Base-by-base conservation (phyloP, 2,329 filamentous ascomycete species). In the Aspergillus aculeatinus region DNA sequence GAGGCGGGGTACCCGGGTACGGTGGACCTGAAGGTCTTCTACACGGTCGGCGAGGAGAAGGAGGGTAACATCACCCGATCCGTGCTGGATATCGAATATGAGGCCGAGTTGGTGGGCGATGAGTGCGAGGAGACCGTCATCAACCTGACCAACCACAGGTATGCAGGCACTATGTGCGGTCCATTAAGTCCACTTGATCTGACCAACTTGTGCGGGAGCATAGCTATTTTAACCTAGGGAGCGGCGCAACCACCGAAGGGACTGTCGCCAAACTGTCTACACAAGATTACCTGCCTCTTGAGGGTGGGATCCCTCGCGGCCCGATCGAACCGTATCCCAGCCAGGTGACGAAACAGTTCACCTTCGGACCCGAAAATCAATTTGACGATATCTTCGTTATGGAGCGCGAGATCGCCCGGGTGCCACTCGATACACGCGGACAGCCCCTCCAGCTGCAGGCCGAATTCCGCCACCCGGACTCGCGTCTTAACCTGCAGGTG, bases 81-180 rank as follows among this genome's bases (percentile, higher is more conserved):
- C 1, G 85, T 95, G 21, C 78, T 98, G 59, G 88, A 88, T 59
- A 90, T 96, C 53, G 95, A 98, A 76, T 98, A 96, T 74, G 90
- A 96, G 81, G 92, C 90, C 21, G 87, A 91, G 75, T 82, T 98
- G 51, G 83, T 92, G 3, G 88, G 85, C 3, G 88, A 86, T 61
- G 83, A 89, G 53, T 89, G 88, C 12, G 87, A 93, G n/a, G 94
- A 97, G 82, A 98, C 94, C 0, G 88, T 88, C 48, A 85, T 98
- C 74, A 96, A 93, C 78, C 85, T 98, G 79, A 98, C 95, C 53
- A 99, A 98, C 80, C 94, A 99, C 81, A 96, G 91, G 89, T 92
- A 61, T 53, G 35, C 33, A 25, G 12, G 39, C 39, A 16, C 5
- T 3, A 16, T 44, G 16, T 19, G 39, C 16, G 5, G 14, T 6